Percentiles rank a stretch among this genome's conserved stretches.
phyloP scores from a whole-genome alignment of 2,329 filamentous ascomycete genomes.

The Neurospora sp. region DNA sequence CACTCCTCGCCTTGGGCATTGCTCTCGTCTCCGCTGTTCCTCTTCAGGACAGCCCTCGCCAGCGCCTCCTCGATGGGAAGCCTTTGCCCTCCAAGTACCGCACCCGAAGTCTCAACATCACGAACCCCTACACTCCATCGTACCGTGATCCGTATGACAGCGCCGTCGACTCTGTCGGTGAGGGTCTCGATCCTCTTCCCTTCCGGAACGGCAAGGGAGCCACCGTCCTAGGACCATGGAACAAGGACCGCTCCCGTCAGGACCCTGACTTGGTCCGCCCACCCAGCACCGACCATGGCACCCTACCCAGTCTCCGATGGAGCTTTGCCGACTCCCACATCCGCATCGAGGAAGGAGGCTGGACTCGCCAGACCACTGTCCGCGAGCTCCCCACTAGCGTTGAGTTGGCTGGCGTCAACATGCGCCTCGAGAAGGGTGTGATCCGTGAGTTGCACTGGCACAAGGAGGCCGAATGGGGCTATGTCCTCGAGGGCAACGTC shows the following conservation, averaged over 20 bases:
- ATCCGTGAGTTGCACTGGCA: constrained; percentile 76
- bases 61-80: constrained; percentile 41
- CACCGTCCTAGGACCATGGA: constrained; percentile 60
- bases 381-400: constrained; percentile 54
- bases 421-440: constrained; percentile 62
- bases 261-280: constrained; percentile 63
- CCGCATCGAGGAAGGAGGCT: constrained; percentile 61
- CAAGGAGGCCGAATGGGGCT: constrained; percentile 71
- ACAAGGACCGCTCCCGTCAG: constrained; percentile 55
- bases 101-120: constrained; percentile 14
- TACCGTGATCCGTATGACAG: constrained; percentile 52
- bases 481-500: constrained; percentile 59
- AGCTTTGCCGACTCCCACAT: constrained; percentile 56
- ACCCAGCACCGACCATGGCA: constrained; percentile 63
- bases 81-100: constrained; percentile 33
- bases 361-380: constrained; percentile 64
- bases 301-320: constrained; percentile 63
- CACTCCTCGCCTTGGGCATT: constrained; percentile 13
- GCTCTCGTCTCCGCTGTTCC: constrained; percentile 18
- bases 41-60: constrained; percentile 41
- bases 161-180: constrained; percentile 49
- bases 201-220: constrained; percentile 54
- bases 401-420: constrained; percentile 69
- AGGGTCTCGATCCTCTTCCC: constrained; percentile 54
- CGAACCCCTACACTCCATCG: constrained; percentile 43